Percentiles rank a stretch among this genome's conserved stretches.
Evolutionary conservation across 768 basidiomycete genomes (phyloP).

Genomic region (Mycena albidolilacea): DNA sequence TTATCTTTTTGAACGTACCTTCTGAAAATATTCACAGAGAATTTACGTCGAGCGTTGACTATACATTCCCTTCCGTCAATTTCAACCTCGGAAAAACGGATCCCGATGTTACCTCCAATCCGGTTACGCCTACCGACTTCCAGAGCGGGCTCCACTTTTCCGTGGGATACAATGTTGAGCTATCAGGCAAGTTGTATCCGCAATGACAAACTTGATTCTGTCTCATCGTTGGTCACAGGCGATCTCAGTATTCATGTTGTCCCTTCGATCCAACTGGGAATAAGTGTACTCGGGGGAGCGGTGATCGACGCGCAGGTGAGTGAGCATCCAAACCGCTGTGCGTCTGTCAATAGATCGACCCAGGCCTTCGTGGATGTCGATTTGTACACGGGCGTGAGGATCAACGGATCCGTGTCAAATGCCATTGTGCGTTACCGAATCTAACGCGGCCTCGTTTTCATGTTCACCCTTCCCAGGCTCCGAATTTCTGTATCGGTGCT

Average conservation of each 20-base stretch:
- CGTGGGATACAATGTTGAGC: constrained; percentile 41
- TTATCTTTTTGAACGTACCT: too few relatives aligned
- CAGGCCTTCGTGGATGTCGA: constrained; percentile 41
- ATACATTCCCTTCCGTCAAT: constrained; percentile 14
- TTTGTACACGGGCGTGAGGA: not conserved
- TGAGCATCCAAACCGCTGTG: not conserved
- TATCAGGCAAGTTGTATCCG: constrained; percentile 35
- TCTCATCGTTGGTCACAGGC: constrained; percentile 37
- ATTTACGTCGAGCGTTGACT: constrained; percentile 20
- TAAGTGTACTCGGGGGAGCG: constrained; percentile 42
- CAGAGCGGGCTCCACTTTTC: not conserved
- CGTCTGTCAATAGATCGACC: not conserved
- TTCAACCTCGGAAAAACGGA: constrained; percentile 19
- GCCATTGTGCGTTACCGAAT: not conserved
- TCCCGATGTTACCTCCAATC: not conserved
- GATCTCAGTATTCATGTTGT: constrained; percentile 43
- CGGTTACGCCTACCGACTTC: not conserved
- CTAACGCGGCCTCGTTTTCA: not conserved
- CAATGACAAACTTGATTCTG: constrained; percentile 27
- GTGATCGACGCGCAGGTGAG: constrained; percentile 43
- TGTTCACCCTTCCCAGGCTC: not conserved
- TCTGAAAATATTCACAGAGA: constrained; percentile 1
- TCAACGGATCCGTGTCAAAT: too few relatives aligned
- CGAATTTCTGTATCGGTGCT: constrained; percentile 14
- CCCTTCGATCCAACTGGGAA: constrained; percentile 45